A percentile compares a stretch with the other conserved stretches of the same genome.
These are phyloP conservation scores for Ascoidea rubescens DNA, from an alignment of 805 yeast species.

Conservation along the genomic window DNA sequence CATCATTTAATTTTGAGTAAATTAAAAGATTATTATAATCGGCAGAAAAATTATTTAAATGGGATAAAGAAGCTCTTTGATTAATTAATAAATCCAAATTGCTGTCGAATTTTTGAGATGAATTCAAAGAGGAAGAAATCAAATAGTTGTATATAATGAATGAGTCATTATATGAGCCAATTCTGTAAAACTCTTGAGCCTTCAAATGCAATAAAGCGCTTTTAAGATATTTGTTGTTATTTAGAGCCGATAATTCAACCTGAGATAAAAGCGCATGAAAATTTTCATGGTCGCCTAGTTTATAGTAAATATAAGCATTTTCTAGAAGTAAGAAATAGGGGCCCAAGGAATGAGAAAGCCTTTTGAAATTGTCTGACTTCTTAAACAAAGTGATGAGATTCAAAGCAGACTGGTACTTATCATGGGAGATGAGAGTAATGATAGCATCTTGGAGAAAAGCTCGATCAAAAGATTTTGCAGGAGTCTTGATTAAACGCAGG, in stretches of 20 bases:
- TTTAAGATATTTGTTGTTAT: constrained; percentile 5
- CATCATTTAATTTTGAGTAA: constrained; percentile 4
- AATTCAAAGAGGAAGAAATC: constrained; percentile 20
- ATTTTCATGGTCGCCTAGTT: constrained; percentile 24
- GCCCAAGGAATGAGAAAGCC: constrained; percentile 16
- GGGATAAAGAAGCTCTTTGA: constrained; percentile 55
- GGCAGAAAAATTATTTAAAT: constrained; percentile 14
- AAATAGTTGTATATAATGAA: constrained; percentile 36
- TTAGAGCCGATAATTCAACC: constrained; percentile 11
- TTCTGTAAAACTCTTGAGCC: constrained; percentile 38
- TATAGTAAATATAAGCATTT: constrained; percentile 49
- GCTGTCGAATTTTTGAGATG: constrained; percentile 19
- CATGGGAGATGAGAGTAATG: constrained; percentile 5
- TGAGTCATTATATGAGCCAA: constrained; percentile 37
- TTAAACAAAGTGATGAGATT: not conserved
- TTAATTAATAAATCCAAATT: constrained; percentile 47
- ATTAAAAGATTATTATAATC: constrained; percentile 8
- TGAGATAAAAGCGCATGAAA: constrained; percentile 16
- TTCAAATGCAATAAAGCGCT: constrained; percentile 30
- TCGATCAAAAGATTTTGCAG: not conserved
- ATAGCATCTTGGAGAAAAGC: constrained; percentile 3
- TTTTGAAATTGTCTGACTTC: not conserved
- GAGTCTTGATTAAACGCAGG: no score
- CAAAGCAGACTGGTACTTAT: constrained; percentile 3
- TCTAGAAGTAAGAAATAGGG: constrained; percentile 30